Base-by-base conservation (phyloP, 352 stramenopile genomes). In the Phytophthora boehmeriae region DNA sequence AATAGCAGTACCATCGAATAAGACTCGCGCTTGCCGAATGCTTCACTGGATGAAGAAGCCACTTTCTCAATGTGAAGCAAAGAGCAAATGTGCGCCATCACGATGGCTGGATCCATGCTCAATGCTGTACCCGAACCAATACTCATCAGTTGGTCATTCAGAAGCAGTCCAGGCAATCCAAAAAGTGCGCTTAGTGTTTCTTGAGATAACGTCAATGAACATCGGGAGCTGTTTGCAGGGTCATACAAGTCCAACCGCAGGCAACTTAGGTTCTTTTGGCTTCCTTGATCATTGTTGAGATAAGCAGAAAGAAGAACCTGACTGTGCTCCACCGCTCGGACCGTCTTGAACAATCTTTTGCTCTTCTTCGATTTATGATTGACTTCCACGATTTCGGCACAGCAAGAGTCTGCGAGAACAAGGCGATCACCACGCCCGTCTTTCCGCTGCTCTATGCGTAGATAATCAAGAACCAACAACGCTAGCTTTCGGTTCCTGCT, bases 371-470 rank as follows among this genome's bases (percentile, higher is more conserved):
- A 27, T 2, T n/a, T 62, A 9, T 48, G 19, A 0, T 2, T 30
- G 2, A 6, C 8, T 4, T 9, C n/a, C n/a, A n/a, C 16, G 0
- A 19, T 8, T 16, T 9, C 2, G 36, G 59, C 66, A 1, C 32
- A 45, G 8, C 50, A 77, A 43, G 76, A 75, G 10, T 90, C 77
- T 0, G 70, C 71, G 4, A 92, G 59, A 23, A 78, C 88, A 2
- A 92, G 55, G 0, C 77, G 75, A 32, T 73, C 70, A 13, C 66
- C 65, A n/a, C n/a, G n/a, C 14, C 76, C 80, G 30, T 93, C 81
- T 17, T 63, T 74, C 27, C 70, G 73, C 14, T 67, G 59, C 32
- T 90, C 83, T 8, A 93, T 59, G n/a, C 64, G 70, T 8, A 89
- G 19, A 43, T 90, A 77, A 44, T 87, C 76, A 3, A 88, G 55